Evolutionary conservation across 1,139 yeast genomes (phyloP), one percentile per base, ranked within the genome.

Genomic region (Yamadazyma mexicana): DNA sequence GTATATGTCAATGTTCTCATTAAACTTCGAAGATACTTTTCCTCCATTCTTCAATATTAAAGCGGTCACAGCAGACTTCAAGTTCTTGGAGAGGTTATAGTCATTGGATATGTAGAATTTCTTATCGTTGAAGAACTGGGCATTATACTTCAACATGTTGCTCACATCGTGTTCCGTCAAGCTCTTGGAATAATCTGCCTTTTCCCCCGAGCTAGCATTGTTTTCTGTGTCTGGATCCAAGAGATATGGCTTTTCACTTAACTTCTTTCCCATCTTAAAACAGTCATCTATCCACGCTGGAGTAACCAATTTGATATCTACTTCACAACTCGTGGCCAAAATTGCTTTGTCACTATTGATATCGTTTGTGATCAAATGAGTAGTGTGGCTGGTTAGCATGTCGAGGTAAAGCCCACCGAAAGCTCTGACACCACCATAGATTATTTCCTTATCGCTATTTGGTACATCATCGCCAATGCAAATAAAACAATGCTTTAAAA

Each of bases 211-310:
- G 12, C 31, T 28, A 16, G 18, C 31, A 28, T 15, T 6, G n/a
- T 15, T 28, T 4, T 28, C 31, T 4, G 12, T 28, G 5, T 28
- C 31, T 3, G 12, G 26, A 4, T 36, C 45, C 5, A 48, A 60
- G 10, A 72, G 48, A 52, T 83, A 87, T 1, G 76, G 74, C 0
- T 57, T 46, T 39, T 79, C 91, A 38, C 75, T 77, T 14, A 84
- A 60, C 37, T 64, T 67, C 37, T 67, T 58, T 18, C 82, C 73
- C 34, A 70, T 55, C 40, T 71, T 77, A 43, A 88, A 67, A 51
- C 92, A 83, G 45, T 81, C 86, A 44, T 83, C 81, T 2, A 82
- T 56, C 94, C 97, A 91, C 23, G 77, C 77, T 0, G 96, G 95
- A 10, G 75, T 64, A 2, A 89, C 92, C 6, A 86, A 71, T 42